Evolutionary conservation across 2,329 filamentous ascomycete genomes (phyloP).

Genomic region (Phialocephala sp.): DNA sequence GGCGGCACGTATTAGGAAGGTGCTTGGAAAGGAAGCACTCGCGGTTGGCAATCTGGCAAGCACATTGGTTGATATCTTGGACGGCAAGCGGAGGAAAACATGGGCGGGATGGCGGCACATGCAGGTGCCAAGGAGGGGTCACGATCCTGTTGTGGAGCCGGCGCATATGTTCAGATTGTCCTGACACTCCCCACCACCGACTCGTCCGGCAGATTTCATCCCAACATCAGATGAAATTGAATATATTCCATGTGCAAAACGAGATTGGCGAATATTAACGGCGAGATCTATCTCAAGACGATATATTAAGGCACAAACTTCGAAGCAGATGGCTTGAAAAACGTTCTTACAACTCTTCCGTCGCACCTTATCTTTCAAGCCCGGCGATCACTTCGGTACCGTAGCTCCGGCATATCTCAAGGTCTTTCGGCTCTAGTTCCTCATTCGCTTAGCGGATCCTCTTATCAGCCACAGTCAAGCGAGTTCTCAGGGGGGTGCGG

Average conservation of each 20-base stretch:
- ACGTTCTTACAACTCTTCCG: background rate
- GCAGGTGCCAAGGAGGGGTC: constrained; percentile 1
- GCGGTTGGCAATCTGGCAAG: background rate
- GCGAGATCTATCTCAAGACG: background rate
- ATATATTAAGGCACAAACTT: constrained; percentile 1
- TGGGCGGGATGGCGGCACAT: background rate
- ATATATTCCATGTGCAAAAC: background rate
- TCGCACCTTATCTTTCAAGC: background rate
- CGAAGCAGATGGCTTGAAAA: background rate
- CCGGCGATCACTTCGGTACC: background rate
- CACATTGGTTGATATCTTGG: background rate
- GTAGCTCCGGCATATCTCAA: constrained; percentile 2
- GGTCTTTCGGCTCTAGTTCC: background rate
- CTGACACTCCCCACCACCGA: background rate
- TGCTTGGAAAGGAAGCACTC: background rate
- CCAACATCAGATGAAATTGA: constrained; percentile 4
- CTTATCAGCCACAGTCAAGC: constrained; percentile 10
- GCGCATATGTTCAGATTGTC: background rate
- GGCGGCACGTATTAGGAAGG: background rate
- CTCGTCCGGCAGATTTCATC: constrained; percentile 5
- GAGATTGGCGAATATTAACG: background rate
- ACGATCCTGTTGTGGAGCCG: background rate
- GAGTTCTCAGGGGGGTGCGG: constrained; percentile 5
- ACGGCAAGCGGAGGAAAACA: constrained; percentile 1
- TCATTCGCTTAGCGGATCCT: constrained; percentile 2